These are phyloP conservation scores for Euphorbia tirucalli DNA, from an alignment of 345 rosid species.

Conservation along the genomic window DNA sequence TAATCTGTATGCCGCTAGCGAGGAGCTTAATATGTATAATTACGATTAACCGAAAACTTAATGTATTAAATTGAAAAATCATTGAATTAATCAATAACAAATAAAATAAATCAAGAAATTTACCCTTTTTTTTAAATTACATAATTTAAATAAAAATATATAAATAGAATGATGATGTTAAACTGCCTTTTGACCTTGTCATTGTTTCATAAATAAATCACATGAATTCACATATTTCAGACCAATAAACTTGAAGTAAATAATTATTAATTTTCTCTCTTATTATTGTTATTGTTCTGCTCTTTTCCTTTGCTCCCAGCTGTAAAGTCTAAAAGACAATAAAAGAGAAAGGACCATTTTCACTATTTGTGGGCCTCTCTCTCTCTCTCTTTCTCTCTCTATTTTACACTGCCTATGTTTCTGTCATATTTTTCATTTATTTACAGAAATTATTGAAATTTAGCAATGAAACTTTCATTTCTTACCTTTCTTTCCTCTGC, in stretches of 20 bases:
- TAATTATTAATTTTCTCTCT: not conserved
- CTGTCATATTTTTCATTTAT: not conserved
- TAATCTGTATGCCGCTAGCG: too few species aligned
- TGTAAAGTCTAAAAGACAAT: constrained; percentile 42
- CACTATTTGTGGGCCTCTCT: constrained; percentile 13
- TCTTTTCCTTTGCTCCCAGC: constrained; percentile 33
- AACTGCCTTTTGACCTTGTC: constrained; percentile 37
- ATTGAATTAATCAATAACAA: too few species aligned
- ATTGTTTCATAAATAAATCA: constrained; percentile 20
- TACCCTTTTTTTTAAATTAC: too few species aligned
- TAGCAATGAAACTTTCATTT: constrained; percentile 7
- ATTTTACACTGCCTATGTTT: not conserved
- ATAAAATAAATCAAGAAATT: too few species aligned
- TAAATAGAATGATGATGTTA: not conserved
- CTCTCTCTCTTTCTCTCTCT: not conserved
- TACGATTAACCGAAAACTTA: too few species aligned
- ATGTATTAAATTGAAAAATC: too few species aligned
- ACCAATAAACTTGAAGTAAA: constrained; percentile 13
- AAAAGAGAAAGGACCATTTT: constrained; percentile 23
- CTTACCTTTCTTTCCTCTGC: constrained; percentile 9
- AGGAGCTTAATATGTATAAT: too few species aligned
- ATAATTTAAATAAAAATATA: not conserved
- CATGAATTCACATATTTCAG: constrained; percentile 17
- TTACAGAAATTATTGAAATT: constrained; percentile 6
- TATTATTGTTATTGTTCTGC: too few species aligned